Percentiles rank a stretch among this genome's conserved stretches.
Evolutionary conservation across 163 green algal genomes (phyloP).

Genomic region (Chlamydomonas reinhardtii): DNA sequence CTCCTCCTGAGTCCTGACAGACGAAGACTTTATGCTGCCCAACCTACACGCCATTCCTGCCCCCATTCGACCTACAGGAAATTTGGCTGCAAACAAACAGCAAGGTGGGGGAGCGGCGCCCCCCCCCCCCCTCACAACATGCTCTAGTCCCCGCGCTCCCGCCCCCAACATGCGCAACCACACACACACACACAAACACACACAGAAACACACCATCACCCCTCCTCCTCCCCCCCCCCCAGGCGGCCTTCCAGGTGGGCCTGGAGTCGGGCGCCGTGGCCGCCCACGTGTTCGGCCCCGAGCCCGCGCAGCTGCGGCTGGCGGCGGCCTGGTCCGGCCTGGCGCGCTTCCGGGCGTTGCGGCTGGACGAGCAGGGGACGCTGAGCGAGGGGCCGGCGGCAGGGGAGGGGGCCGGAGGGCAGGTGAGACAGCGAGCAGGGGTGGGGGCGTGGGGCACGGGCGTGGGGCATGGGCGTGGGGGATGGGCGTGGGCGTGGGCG

Average conservation of each 20-base stretch:
- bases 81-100: conserved; percentile 35
- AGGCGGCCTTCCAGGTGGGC: conserved; percentile 7
- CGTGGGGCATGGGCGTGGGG: no score
- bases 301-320: neutral
- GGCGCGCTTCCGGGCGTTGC: conserved; percentile 7
- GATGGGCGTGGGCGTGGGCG: no score
- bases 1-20: no score
- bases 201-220: neutral
- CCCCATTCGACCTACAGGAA: neutral
- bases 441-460: no score
- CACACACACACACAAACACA: neutral
- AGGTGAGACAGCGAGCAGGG: no score
- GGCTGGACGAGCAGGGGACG: neutral
- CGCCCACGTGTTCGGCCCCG: conserved; percentile 17
- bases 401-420: neutral
- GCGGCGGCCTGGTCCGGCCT: neutral
- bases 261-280: conserved; percentile 10
- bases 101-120: neutral
- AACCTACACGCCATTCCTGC: no score
- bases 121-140: no score
- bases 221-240: neutral
- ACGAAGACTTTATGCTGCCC: no score
- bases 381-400: neutral
- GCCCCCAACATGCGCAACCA: no score
- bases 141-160: no score